phyloP scores from a whole-genome alignment of 768 basidiomycete species.

The Clitopilus hobsonii region DNA sequence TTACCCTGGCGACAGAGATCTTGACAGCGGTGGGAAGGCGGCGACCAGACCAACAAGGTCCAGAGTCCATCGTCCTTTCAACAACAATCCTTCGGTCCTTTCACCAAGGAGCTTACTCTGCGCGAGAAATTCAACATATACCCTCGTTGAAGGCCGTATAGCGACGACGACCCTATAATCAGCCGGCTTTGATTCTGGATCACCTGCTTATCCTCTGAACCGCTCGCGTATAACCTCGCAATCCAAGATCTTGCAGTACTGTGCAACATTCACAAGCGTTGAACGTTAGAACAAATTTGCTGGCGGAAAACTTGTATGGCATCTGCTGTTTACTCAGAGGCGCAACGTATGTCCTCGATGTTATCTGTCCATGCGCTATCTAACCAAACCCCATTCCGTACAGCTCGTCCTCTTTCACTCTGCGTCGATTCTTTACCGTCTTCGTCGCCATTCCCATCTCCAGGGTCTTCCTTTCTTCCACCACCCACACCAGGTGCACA shows the following conservation, averaged over 20 bases:
- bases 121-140: too few species aligned
- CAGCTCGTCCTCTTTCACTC: constrained; percentile 18
- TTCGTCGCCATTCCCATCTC: constrained; percentile 51
- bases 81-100: neutral
- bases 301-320: constrained; percentile 4
- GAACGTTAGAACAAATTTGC: neutral
- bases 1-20: neutral
- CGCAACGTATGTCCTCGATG: constrained; percentile 4
- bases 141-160: neutral
- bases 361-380: neutral
- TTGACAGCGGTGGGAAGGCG: neutral
- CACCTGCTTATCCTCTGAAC: too few species aligned
- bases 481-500: constrained; percentile 64
- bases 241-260: neutral
- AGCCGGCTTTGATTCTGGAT: too few species aligned
- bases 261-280: neutral
- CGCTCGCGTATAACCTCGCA: too few species aligned
- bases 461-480: constrained; percentile 63
- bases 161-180: neutral
- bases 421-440: constrained; percentile 38
- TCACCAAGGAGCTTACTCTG: too few species aligned
- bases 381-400: too few species aligned
- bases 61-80: neutral
- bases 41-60: neutral
- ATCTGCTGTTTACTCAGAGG: constrained; percentile 9